Evolutionary conservation across 140 eudicot species (phyloP), one percentile per base, ranked within the genome.

Genomic region (Cichorium intybus): DNA sequence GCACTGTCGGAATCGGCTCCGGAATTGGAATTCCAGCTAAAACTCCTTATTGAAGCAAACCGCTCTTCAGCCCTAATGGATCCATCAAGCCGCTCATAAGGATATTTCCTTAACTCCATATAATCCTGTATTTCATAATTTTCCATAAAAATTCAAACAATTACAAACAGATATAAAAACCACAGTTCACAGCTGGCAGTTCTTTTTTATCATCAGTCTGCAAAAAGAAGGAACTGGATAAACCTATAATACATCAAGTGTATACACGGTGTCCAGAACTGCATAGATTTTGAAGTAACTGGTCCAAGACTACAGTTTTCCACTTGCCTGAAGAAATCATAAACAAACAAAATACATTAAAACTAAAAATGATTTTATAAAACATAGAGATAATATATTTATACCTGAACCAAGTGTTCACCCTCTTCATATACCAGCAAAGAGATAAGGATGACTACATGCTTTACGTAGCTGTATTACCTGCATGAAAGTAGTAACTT

Each of bases 51-150:
- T 83, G 99, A 97, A 70, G 97, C 87, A 81, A 93, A 93, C 0
- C 99, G 96, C 74, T 93, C 99, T 64, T 93, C 99, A 23, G 99
- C 99, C 64, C 95, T 87, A 70, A 93, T 80, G 39, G 99, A 93
- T 53, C 99, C 99, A 49, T 93, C 99, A 72, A 93, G 96, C 58
- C 99, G 93, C 76, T 93, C 99, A 69, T 88, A 93, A 46, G 99
- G 80, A 66, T 85, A 88, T 48, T 81, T 80, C 49, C 97, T 84
- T 65, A 88, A 71, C 82, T 93, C 99, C 85, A 88, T 71, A 66
- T 74, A 93, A 66, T 93, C 99, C 99, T 88, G 58, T 52, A 69
- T 48, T 62, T 45, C 21, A 53, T 11, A 49, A 47, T 2, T 7
- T 22, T 10, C 6, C n/a, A 10, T 7, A 27, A 51, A 51, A 15